phyloP scores from a whole-genome alignment of 371 early-diverging fungal species.

The Mortierella sp. region DNA sequence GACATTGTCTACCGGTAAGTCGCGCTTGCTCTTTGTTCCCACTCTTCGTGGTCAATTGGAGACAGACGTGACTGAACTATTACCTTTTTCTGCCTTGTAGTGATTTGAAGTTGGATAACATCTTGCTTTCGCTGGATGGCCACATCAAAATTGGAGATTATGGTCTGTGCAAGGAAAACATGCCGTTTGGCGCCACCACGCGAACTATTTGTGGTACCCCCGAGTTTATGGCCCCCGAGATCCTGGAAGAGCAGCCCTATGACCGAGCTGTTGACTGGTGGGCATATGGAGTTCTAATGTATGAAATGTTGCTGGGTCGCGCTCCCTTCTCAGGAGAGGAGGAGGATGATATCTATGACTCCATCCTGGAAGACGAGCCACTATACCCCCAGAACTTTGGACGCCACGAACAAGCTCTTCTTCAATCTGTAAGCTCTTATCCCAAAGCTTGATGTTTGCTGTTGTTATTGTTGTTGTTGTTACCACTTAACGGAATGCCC shows the following conservation, averaged over 20 bases:
- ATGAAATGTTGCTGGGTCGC: constrained; percentile 96
- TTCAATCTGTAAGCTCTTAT: constrained; percentile 61
- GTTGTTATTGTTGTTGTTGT: background rate
- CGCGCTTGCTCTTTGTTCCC: too few relatives aligned
- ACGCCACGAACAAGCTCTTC: constrained; percentile 61
- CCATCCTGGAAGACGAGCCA: constrained; percentile 71
- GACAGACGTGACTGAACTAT: too few relatives aligned
- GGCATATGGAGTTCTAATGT: constrained; percentile 99
- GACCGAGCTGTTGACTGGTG: constrained; percentile 98
- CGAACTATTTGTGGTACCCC: constrained; percentile 88
- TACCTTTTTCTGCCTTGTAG: constrained; percentile 35
- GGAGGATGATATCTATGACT: constrained; percentile 73
- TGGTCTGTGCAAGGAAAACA: constrained; percentile 79
- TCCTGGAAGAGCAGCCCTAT: constrained; percentile 89
- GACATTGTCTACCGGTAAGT: constrained; percentile 80
- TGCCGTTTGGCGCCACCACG: constrained; percentile 73
- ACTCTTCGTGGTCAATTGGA: background rate
- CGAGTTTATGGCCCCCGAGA: constrained; percentile 91
- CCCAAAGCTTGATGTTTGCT: background rate
- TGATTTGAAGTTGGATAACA: constrained; percentile 79
- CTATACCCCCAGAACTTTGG: constrained; percentile 69
- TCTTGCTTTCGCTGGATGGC: constrained; percentile 77
- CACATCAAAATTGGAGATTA: constrained; percentile 84
- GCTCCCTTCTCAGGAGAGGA: constrained; percentile 75
- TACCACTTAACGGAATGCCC: background rate